Evolutionary conservation across 345 rosid genomes (phyloP), one percentile per base, ranked within the genome.

Genomic region (Aquilaria yunnanensis): DNA sequence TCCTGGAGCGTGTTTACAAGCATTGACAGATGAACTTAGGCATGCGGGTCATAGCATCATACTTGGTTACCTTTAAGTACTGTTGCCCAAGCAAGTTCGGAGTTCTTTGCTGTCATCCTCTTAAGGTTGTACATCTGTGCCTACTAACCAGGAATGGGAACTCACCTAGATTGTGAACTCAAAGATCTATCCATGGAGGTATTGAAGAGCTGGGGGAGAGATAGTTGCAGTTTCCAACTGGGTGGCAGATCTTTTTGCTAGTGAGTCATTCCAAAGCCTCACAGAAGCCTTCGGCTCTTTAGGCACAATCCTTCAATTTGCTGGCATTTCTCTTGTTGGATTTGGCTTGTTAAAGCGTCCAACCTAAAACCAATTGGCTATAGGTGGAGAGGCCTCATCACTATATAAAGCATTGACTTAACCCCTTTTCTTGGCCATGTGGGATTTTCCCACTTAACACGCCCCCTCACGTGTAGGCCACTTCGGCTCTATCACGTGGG

Each of bases 31-130:
- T 13, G 72, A 49, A 0, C 9, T 72, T 23, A 74, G 61, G 62
- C 34, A 12, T 93, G 94, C 60, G 32, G 51, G 10, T 73, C 61
- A 0, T 70, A 64, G 51, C 73, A 60, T 43, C 69, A 90, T 13
- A 78, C 74, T 9, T 83, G 70, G 72, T 93, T 23, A 23, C 23
- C 23, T 23, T 78, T 54, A 74, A 72, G 67, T 74, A 80, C 32
- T 92, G 96, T 1, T 93, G 97, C 51, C 97, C 96, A 0, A 88
- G 87, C 81, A 86, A 65, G 61, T 68, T 90, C 11, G 98, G 98
- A 23, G 1, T 85, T 83, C 64, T 78, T 84, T 1, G 90, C 97
- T 0, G 78, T 90, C 9, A 54, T 90, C 47, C 68, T 90, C 54
- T 74, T 74, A 0, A 78, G 64, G 0, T 0, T 71, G 11, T 77